phyloP scores from a whole-genome alignment of 148 eudicot genomes.

The Chenopodium formosanum region DNA sequence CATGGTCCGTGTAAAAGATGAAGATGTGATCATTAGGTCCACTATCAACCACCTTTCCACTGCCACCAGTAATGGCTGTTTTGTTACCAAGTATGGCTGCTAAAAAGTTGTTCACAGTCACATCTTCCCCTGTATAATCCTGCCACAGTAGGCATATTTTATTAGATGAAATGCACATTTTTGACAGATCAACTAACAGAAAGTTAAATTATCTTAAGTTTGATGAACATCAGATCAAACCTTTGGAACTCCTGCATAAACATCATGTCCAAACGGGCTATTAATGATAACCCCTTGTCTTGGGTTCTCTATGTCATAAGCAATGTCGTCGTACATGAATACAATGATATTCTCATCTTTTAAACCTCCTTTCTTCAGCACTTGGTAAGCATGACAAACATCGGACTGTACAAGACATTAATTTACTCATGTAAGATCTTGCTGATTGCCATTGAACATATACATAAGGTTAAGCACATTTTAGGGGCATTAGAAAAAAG shows the following conservation, averaged over 20 bases:
- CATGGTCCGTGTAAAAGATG: slow-evolving; percentile 44
- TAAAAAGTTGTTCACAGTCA: slow-evolving; percentile 42
- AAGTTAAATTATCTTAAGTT: not conserved
- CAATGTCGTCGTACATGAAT: slow-evolving; percentile 68
- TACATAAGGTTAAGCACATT: not conserved
- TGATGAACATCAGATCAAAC: slow-evolving; percentile 19
- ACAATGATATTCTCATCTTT: slow-evolving; percentile 62
- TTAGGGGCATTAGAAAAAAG: not conserved
- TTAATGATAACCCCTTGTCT: slow-evolving; percentile 44
- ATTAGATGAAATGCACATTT: not conserved
- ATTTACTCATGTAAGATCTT: not conserved
- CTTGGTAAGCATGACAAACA: slow-evolving; percentile 64
- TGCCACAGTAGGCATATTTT: slow-evolving; percentile 9
- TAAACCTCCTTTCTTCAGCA: slow-evolving; percentile 59
- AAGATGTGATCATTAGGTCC: slow-evolving; percentile 49
- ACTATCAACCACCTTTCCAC: slow-evolving; percentile 51
- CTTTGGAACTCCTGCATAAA: slow-evolving; percentile 52
- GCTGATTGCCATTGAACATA: not conserved
- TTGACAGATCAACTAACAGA: not conserved
- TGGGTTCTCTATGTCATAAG: slow-evolving; percentile 42
- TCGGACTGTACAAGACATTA: slow-evolving; percentile 40
- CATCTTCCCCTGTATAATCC: slow-evolving; percentile 49
- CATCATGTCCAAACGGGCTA: slow-evolving; percentile 41
- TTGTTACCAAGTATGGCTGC: slow-evolving; percentile 43
- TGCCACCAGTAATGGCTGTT: slow-evolving; percentile 41